Base-by-base conservation (phyloP, 108 stramenopile genomes). In the Conticribra guillardii region DNA sequence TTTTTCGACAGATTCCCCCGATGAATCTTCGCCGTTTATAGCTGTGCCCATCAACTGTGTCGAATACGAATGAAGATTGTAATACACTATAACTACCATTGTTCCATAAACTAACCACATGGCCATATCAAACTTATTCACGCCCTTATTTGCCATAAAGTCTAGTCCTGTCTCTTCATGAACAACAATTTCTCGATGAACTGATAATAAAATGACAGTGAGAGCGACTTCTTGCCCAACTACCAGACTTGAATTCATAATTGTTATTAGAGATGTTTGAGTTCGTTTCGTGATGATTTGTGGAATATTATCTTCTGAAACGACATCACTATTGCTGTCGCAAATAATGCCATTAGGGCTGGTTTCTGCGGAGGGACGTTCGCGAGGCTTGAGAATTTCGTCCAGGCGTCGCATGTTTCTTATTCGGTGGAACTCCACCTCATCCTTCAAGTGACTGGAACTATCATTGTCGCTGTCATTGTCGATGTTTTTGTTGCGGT, bases 171-270 rank as follows among this genome's bases (percentile, higher is more conserved):
- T 33, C 37, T 30, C 28, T 58, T 84, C 71, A 15, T 55, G 29
- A 28, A 47, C 11, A 1, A 84, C 47, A 26, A 76, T 69, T 31
- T 67, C 66, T 54, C 85, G 51, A 73, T 88, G 84, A 1, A 82
- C 55, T 8, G 84, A 73, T 2, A 90, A 63, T 9, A 88, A 71
- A 16, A 85, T 63, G 21, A 71, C 77, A 5, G 86, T 79, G 63
- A 89, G 60, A n/a, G 85, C 56, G n/a, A 87, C 69, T 73, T 92
- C 88, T 61, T 92, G 91, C 9, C 81, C 87, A 19, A 92, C 87
- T 15, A 87, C 85, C 19, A 87, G 62, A 3, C 56, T 50, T 0
- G 48, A 49, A 45, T 75, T 61, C 8, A 75, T 69, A 0, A 75
- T 32, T 45, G 68, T 67, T 16, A 69, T 37, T 7, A 74, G 51